Conservation (phyloP, 129 eudicot genomes). For the Flaveria linearis region DNA sequence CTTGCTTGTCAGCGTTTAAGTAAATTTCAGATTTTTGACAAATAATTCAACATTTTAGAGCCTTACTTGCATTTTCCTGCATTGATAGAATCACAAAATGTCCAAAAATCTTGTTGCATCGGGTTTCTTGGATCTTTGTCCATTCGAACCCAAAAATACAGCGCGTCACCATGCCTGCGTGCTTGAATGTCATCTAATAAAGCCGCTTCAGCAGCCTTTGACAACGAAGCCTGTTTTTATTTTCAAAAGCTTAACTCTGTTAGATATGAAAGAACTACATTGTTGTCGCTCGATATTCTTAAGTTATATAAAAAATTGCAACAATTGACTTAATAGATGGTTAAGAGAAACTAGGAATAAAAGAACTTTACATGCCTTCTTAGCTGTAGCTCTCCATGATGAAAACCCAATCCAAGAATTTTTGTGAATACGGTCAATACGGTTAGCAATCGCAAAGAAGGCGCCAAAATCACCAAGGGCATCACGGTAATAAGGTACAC, state of each 20-base stretch:
- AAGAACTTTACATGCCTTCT: slow-evolving; percentile 45
- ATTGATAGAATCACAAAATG: slow-evolving; percentile 93
- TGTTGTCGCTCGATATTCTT: not conserved
- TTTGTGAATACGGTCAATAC: slow-evolving; percentile 81
- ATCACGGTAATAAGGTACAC: slow-evolving; percentile 74
- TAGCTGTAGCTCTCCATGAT: slow-evolving; percentile 91
- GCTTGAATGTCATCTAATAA: slow-evolving; percentile 70
- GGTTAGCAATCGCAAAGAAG: slow-evolving; percentile 80
- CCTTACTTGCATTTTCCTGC: slow-evolving; percentile 99
- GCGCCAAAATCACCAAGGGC: slow-evolving; percentile 87
- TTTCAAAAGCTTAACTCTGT: slow-evolving; percentile 4
- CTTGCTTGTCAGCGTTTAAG: not conserved
- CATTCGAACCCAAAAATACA: slow-evolving; percentile 92
- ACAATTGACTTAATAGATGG: not conserved
- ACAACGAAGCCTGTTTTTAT: slow-evolving; percentile 67
- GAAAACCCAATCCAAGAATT: slow-evolving; percentile 98
- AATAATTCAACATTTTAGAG: slow-evolving; percentile 2
- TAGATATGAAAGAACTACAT: slow-evolving; percentile 14
- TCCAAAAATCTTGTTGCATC: slow-evolving; percentile 83
- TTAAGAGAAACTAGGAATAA: not conserved
- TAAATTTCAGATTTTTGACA: not conserved
- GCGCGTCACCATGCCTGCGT: slow-evolving; percentile 73
- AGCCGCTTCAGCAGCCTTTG: slow-evolving; percentile 70
- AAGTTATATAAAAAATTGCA: not conserved
- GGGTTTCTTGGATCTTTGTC: slow-evolving; percentile 81